Base-by-base conservation (phyloP, 768 basidiomycete genomes). In the Termitomyces sp. region DNA sequence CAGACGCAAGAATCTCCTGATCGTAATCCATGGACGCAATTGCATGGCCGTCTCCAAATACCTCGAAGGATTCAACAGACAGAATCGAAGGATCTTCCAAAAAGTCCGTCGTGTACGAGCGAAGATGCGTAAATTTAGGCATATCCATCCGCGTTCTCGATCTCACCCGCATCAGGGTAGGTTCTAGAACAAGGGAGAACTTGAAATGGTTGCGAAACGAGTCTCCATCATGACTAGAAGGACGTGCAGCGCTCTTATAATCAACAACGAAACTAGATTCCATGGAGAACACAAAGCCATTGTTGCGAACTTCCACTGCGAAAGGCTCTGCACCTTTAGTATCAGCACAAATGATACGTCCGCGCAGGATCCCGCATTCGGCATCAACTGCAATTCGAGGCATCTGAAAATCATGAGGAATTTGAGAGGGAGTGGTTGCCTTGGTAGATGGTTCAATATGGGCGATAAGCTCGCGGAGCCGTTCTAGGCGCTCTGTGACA, bases 31-130 rank as follows among this genome's bases (percentile, higher is more conserved):
- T 73, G 40, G 73, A 71, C 11, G 83, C 86, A 7, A 78, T 64
- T 17, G 77, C 78, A 55, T 71, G 71, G 2, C 78, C 77, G 5
- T 62, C 63, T 5, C 76, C 79, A 38, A 55, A 64, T 21, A 79
- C 59, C 60, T 87, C 81, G 12, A 89, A 51, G 0, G 75, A 69
- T 41, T 87, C 87, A 43, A 88, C 59, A 4, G 83, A 83, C 14
- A 88, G 60, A 2, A 88, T 55, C 1, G 68, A 74, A 45, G 80
- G 82, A 58, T 82, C 79, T 47, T 76, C 72, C 56, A 70, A 57
- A 55, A 69, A 73, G 41, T 75, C 72, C 19, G 70, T 63, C 54
- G 76, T 75, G 34, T 54, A 55, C 10, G 72, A 68, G 15, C 70
- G 55, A 37, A 59, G 66, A 48, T 58, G 62, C 43, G 57, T 70